Evolutionary conservation across 192 early-diverging fungal genomes (phyloP).

Genomic region (Gonapodya prolifera): DNA sequence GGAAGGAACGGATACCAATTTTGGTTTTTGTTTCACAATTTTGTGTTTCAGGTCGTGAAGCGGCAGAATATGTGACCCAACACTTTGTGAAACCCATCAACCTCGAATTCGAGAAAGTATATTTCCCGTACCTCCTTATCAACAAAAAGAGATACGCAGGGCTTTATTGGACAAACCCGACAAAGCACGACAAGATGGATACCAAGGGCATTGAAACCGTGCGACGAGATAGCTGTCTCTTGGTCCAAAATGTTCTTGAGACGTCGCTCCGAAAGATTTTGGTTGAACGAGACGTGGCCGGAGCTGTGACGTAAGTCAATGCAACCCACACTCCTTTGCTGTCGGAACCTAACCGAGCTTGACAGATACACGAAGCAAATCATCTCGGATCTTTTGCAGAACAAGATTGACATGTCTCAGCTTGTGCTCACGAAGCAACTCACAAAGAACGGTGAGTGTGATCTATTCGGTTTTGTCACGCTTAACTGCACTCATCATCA

Average conservation of each 20-base stretch:
- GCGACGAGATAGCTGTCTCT: slow-evolving; percentile 84
- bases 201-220: slow-evolving; percentile 98
- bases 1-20: not conserved
- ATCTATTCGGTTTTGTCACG: not conserved
- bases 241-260: slow-evolving; percentile 85
- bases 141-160: slow-evolving; percentile 99
- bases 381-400: slow-evolving; percentile 87
- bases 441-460: slow-evolving; percentile 57
- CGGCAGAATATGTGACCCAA: slow-evolving; percentile 70
- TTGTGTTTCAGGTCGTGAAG: slow-evolving; percentile 42
- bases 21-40: not conserved
- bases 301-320: slow-evolving; percentile 54
- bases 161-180: slow-evolving; percentile 88
- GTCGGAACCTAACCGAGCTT: not conserved
- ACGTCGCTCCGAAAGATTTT: slow-evolving; percentile 81
- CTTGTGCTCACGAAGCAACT: slow-evolving; percentile 93
- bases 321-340: not conserved
- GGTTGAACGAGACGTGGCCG: slow-evolving; percentile 75
- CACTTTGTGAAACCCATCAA: slow-evolving; percentile 88
- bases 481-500: not conserved
- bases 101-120: slow-evolving; percentile 99
- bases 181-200: slow-evolving; percentile 92
- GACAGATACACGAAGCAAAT: slow-evolving; percentile 68
- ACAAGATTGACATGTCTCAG: slow-evolving; percentile 92
- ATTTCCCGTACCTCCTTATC: slow-evolving; percentile 92